Conservation (phyloP, 2,329 filamentous ascomycete species). For the Penicillium olsonii region DNA sequence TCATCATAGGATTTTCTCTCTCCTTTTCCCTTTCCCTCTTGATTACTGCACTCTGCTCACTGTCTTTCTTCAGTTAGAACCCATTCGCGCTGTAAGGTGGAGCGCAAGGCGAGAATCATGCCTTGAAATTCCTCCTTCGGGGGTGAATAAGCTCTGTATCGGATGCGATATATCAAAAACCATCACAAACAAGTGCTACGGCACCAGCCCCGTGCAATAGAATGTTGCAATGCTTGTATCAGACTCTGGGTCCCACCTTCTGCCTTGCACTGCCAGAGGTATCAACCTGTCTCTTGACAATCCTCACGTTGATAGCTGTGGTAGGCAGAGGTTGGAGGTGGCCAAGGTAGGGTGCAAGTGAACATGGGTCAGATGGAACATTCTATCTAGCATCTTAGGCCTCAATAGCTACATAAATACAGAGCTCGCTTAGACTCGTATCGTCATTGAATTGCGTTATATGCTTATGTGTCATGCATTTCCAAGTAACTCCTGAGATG, state of each 20-base stretch:
- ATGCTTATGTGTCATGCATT: not conserved
- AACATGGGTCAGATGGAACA: constrained; percentile 21
- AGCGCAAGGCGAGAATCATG: constrained; percentile 55
- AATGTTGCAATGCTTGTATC: constrained; percentile 14
- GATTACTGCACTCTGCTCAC: constrained; percentile 2
- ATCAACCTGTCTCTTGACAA: constrained; percentile 24
- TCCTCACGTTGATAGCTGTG: constrained; percentile 17
- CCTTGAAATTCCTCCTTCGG: constrained; percentile 47
- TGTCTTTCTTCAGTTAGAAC: constrained; percentile 9
- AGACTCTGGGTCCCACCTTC: constrained; percentile 13
- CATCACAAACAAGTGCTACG: constrained; percentile 11
- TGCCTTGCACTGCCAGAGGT: constrained; percentile 13
- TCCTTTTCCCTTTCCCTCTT: constrained; percentile 4
- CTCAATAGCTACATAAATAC: not conserved
- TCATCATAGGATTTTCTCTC: constrained; percentile 12
- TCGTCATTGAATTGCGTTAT: not conserved
- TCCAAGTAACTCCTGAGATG: no score
- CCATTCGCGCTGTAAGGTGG: constrained; percentile 54
- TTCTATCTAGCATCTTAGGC: constrained; percentile 2
- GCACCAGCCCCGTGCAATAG: constrained; percentile 16
- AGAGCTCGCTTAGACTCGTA: not conserved
- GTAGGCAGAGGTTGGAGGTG: constrained; percentile 3
- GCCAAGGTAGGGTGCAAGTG: constrained; percentile 11
- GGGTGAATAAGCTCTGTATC: constrained; percentile 54
- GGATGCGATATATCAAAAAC: constrained; percentile 51